phyloP scores from a whole-genome alignment of 495 filamentous ascomycete genomes.

The Tetracladium marchalianum region DNA sequence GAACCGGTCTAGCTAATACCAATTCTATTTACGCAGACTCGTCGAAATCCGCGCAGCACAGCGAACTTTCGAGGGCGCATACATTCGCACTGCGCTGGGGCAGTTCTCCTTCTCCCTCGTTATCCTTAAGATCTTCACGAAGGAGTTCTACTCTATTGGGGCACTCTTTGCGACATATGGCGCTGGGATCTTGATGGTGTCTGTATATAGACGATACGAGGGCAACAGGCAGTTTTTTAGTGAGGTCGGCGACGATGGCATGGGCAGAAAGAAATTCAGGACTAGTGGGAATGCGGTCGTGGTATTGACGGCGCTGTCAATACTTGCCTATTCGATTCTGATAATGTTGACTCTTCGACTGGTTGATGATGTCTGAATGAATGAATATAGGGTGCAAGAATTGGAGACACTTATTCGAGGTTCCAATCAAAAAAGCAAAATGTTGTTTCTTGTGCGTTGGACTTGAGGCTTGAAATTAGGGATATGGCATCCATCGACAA shows the following conservation, averaged over 20 bases:
- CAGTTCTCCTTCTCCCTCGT: slow-evolving; percentile 94
- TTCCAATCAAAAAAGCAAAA: too few species aligned
- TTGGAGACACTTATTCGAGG: slow-evolving; percentile 4
- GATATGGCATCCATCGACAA: too few species aligned
- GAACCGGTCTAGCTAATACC: not conserved
- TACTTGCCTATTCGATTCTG: slow-evolving; percentile 72
- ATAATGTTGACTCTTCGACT: slow-evolving; percentile 52
- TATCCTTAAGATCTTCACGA: slow-evolving; percentile 91
- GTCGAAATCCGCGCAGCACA: slow-evolving; percentile 92
- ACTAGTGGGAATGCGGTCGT: slow-evolving; percentile 80
- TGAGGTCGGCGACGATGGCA: slow-evolving; percentile 56
- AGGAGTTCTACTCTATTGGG: slow-evolving; percentile 88
- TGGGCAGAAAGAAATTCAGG: slow-evolving; percentile 66
- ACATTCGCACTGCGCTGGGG: slow-evolving; percentile 84
- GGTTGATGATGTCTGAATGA: not conserved
- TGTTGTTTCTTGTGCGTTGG: too few species aligned
- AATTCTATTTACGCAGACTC: slow-evolving; percentile 34
- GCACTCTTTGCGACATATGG: slow-evolving; percentile 90
- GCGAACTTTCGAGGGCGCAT: slow-evolving; percentile 94
- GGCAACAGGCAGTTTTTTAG: slow-evolving; percentile 92
- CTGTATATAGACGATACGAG: slow-evolving; percentile 72
- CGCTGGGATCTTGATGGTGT: slow-evolving; percentile 68
- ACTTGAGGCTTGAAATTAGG: too few species aligned
- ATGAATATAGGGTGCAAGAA: slow-evolving; percentile 16
- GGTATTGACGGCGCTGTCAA: slow-evolving; percentile 70